Base-by-base conservation (phyloP, 2,329 filamentous ascomycete species). In the Ceratocystis diversiconidia region DNA sequence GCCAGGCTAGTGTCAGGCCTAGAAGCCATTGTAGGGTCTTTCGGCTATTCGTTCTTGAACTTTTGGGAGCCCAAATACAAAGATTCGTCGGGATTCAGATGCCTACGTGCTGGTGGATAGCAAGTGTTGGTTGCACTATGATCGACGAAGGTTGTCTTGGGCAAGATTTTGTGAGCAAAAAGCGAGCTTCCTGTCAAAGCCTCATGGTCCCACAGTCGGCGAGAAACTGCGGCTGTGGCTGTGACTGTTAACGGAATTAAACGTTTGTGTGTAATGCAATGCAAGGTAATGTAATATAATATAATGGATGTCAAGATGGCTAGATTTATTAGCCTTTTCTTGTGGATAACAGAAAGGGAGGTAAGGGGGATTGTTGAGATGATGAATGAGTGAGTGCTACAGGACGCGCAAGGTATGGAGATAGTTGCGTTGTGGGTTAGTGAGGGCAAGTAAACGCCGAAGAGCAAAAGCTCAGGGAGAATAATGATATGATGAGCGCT, bases 1-100 rank as follows among this genome's bases (percentile, higher is more conserved):
- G 50, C 63, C 63, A 65, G 52, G 63, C 50, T 55, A 32, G 52
- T 25, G 32, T 25, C 36, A 36, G 52, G 52, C 63, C 12, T 30
- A 28, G 52, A 22, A 44, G 60, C 36, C 52, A 65, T 65, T 7
- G 63, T 55, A 59, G 28, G 28, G 28, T 22, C 36, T 41, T n/a
- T 52, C 17, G 48, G 19, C 19, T 52, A 25, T 52, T 52, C 48
- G 48, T 28, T 52, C 10, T 52, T 52, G 48, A 52, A 52, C 22
- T 28, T 52, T 52, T 52, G 22, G 6, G 15, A 12, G 5, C 5
- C 3, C 19, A 25, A 52, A 19, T 28, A 52, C 48, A 52, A 22
- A 52, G 8, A 25, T 52, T 52, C 48, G 48, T 28, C 25, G 22
- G 8, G 3, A 52, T 52, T 4, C 48, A 25, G 6, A 52, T 52